These are phyloP conservation scores for Juglanconis oblonga DNA, from an alignment of 2,329 filamentous ascomycete species.

Conservation along the genomic window DNA sequence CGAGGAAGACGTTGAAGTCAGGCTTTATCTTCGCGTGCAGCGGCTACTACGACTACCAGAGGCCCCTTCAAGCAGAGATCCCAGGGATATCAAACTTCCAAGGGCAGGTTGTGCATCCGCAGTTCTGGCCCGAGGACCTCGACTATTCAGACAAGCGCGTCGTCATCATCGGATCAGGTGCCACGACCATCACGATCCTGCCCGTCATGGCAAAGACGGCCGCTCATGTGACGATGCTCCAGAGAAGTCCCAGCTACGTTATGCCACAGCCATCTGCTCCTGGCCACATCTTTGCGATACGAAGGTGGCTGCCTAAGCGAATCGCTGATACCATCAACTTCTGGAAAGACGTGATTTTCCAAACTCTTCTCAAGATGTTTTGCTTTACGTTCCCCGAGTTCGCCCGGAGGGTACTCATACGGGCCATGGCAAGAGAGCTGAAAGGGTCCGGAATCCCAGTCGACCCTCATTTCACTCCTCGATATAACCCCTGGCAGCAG, in stretches of 20 bases:
- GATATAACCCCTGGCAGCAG: conserved; percentile 69
- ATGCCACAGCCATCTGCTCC: conserved; percentile 41
- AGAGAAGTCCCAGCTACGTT: conserved; percentile 74
- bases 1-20: conserved; percentile 36
- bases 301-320: conserved; percentile 43
- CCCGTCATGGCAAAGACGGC: conserved; percentile 67
- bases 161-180: conserved; percentile 73
- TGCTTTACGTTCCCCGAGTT: conserved; percentile 51
- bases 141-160: conserved; percentile 66
- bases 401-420: conserved; percentile 46
- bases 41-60: conserved; percentile 72
- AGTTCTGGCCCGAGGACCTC: conserved; percentile 72
- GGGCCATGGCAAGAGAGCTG: conserved; percentile 44
- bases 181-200: conserved; percentile 75
- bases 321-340: conserved; percentile 46
- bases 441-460: conserved; percentile 48
- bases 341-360: conserved; percentile 44
- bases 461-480: conserved; percentile 62
- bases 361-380: conserved; percentile 46
- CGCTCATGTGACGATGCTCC: conserved; percentile 71
- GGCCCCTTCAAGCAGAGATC: conserved; percentile 58
- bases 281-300: conserved; percentile 36
- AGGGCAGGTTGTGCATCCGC: conserved; percentile 64
- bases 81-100: conserved; percentile 68
- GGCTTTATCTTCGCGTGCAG: conserved; percentile 56